These are phyloP conservation scores for Silene latifolia DNA, from an alignment of 148 eudicot genomes.

Conservation along the genomic window DNA sequence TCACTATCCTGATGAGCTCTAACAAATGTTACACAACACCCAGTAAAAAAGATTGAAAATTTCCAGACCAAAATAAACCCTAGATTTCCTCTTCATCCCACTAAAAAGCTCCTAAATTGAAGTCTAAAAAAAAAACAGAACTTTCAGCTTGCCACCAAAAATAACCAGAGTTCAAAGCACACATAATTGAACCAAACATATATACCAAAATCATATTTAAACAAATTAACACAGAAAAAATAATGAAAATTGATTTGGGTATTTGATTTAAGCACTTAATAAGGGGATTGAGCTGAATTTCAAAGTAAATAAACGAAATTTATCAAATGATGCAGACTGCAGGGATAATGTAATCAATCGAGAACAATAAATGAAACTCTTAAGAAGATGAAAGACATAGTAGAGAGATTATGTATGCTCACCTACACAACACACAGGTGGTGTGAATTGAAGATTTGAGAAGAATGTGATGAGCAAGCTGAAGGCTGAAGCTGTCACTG, in stretches of 20 bases:
- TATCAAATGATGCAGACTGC: neutral
- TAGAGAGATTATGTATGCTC: neutral
- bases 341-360: neutral
- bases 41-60: too few relatives aligned
- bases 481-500: neutral
- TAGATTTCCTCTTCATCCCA: neutral
- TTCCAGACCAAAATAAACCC: neutral
- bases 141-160: neutral
- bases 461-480: neutral
- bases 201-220: neutral
- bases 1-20: neutral
- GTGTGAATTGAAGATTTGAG: neutral
- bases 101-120: slow-evolving; percentile 6
- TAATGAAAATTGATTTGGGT: neutral
- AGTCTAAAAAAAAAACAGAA: neutral
- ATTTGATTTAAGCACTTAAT: neutral
- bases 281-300: neutral
- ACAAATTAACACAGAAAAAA: neutral
- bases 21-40: neutral
- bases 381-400: neutral
- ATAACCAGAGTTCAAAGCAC: neutral
- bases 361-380: neutral
- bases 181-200: neutral
- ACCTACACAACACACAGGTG: neutral
- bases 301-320: neutral